phyloP scores from a whole-genome alignment of 257 asterid species.

The Datura wrightii region DNA sequence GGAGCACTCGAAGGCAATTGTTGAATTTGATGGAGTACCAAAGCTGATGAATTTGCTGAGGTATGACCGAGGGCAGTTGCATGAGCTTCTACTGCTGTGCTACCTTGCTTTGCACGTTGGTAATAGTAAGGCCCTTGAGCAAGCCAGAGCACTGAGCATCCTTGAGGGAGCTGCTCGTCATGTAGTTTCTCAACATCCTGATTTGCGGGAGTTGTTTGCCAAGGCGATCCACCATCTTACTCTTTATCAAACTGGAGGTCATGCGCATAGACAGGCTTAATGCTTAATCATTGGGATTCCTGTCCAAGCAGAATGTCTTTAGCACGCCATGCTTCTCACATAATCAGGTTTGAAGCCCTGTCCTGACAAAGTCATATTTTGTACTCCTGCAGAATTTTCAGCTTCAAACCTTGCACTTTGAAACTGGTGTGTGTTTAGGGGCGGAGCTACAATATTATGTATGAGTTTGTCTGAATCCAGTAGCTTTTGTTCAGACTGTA shows the following conservation, averaged over 20 bases:
- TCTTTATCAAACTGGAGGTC: conserved; percentile 77
- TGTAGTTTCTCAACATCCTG: conserved; percentile 57
- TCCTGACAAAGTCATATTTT: not conserved
- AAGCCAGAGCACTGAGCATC: conserved; percentile 60
- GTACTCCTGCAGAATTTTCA: conserved; percentile 18
- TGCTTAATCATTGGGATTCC: not conserved
- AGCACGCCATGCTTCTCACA: not conserved
- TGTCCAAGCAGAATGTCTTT: not conserved
- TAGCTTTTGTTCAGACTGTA: not conserved
- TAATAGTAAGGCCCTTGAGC: conserved; percentile 68
- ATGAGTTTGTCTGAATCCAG: not conserved
- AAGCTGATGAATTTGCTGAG: conserved; percentile 59
- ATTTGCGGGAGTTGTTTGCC: conserved; percentile 59
- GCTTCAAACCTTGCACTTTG: not conserved
- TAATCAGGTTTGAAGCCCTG: conserved; percentile 29
- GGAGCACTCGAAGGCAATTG: conserved; percentile 70
- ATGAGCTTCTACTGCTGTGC: conserved; percentile 64
- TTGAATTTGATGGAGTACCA: conserved; percentile 67
- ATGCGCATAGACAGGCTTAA: conserved; percentile 47
- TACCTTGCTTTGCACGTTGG: conserved; percentile 76
- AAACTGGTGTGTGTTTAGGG: not conserved
- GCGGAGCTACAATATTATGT: not conserved
- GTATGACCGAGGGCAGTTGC: conserved; percentile 58
- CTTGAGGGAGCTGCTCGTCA: conserved; percentile 65
- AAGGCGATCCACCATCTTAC: conserved; percentile 60